These are phyloP conservation scores for Eucalyptus regnans DNA, from an alignment of 345 rosid genomes.

Conservation along the genomic window DNA sequence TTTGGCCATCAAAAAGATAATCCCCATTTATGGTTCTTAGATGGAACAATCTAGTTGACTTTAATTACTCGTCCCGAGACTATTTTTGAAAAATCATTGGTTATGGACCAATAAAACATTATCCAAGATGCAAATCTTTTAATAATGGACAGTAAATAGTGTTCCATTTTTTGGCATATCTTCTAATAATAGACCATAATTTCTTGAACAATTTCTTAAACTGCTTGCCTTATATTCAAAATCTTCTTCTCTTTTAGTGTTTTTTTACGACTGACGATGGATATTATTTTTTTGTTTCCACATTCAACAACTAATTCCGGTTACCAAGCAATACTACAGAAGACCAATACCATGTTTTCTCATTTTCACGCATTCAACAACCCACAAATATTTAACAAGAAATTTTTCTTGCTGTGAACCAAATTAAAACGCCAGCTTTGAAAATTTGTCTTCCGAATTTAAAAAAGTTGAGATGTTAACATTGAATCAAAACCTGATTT, in stretches of 20 bases:
- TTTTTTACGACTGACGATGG: not conserved
- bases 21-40: too few relatives aligned
- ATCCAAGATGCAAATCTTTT: too few relatives aligned
- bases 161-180: not conserved
- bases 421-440: not conserved
- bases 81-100: too few relatives aligned
- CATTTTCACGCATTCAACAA: not conserved
- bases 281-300: not conserved
- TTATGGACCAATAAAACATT: too few relatives aligned
- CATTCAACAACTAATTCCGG: not conserved
- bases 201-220: too few relatives aligned
- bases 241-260: not conserved
- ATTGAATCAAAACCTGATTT: not conserved
- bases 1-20: too few relatives aligned
- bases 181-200: not conserved
- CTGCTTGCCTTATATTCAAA: not conserved
- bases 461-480: not conserved
- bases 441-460: not conserved
- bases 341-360: not conserved
- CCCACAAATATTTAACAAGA: not conserved
- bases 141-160: too few relatives aligned
- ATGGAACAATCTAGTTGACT: too few relatives aligned
- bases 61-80: rapidly evolving
- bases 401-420: not conserved
- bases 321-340: not conserved